Conservation (phyloP, 1,284 basidiomycete species). For the Blastosporella zonata region DNA sequence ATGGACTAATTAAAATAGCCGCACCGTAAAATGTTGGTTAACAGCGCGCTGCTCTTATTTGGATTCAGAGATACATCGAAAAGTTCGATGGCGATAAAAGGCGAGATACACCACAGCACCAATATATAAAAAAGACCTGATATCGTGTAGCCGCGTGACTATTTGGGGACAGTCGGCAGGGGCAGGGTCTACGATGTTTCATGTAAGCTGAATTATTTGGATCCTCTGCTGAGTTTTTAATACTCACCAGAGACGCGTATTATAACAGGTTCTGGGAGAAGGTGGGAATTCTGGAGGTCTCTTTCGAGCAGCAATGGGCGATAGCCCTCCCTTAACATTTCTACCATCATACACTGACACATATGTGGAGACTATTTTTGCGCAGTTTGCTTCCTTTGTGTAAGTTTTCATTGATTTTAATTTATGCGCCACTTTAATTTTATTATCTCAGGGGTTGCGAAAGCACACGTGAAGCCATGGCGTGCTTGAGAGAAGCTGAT, state of each 20-base stretch:
- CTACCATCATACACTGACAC: slow-evolving; percentile 26
- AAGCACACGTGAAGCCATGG: slow-evolving; percentile 20
- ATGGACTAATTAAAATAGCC: neutral
- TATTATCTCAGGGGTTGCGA: slow-evolving; percentile 28
- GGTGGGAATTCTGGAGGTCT: slow-evolving; percentile 30
- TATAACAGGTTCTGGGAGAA: slow-evolving; percentile 30
- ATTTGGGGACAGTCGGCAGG: slow-evolving; percentile 40
- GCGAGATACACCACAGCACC: slow-evolving; percentile 19
- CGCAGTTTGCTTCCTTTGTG: slow-evolving; percentile 30
- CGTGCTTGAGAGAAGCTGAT: slow-evolving; percentile 28
- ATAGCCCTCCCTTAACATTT: slow-evolving; percentile 35
- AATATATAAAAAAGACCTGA: no score
- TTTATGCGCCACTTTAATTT: no score
- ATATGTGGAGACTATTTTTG: slow-evolving; percentile 29
- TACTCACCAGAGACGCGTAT: neutral
- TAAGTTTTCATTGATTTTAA: no score
- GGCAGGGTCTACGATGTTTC: slow-evolving; percentile 37
- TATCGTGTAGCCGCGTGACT: slow-evolving; percentile 28
- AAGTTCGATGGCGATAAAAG: slow-evolving; percentile 33
- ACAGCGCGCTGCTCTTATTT: slow-evolving; percentile 35
- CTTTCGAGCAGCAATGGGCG: slow-evolving; percentile 34
- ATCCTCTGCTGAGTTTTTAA: neutral
- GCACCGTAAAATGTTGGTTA: neutral
- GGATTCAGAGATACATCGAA: slow-evolving; percentile 34
- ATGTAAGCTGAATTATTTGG: slow-evolving; percentile 22